Evolutionary conservation across 1,139 yeast genomes (phyloP).

Genomic region (Saccharomycopsis hybrid): DNA sequence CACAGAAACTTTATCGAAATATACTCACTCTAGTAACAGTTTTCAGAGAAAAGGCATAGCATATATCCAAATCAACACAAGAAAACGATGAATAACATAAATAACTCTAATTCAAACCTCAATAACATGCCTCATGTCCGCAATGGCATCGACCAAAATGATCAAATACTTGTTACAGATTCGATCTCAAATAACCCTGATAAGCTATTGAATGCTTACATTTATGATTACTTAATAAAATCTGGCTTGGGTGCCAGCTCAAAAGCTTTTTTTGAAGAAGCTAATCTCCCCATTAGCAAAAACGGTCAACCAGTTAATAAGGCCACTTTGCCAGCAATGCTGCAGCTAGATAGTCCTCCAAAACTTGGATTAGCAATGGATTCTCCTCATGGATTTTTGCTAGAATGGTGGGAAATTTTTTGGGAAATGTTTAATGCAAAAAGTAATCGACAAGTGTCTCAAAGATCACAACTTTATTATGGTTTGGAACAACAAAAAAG

Average conservation of each 20-base stretch:
- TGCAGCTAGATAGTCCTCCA: constrained; percentile 37
- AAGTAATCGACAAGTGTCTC: constrained; percentile 50
- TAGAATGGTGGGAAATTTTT: constrained; percentile 95
- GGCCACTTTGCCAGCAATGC: constrained; percentile 24
- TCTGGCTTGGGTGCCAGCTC: constrained; percentile 71
- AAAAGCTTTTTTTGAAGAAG: constrained; percentile 63
- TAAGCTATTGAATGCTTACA: constrained; percentile 65
- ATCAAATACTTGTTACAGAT: constrained; percentile 13
- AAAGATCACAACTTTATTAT: constrained; percentile 63
- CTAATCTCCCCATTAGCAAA: constrained; percentile 36
- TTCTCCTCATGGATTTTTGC: constrained; percentile 80
- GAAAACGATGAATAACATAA: no score
- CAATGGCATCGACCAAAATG: background rate
- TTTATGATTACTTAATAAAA: constrained; percentile 79
- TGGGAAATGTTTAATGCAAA: constrained; percentile 92
- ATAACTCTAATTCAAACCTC: no score
- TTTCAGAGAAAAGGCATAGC: no score
- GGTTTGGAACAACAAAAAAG: constrained; percentile 62
- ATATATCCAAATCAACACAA: no score
- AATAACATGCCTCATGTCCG: no score
- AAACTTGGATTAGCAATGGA: constrained; percentile 53
- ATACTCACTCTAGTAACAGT: no score
- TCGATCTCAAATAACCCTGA: constrained; percentile 12
- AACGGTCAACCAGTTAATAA: constrained; percentile 23
- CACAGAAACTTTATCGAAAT: no score